Evolutionary conservation across 1,284 basidiomycete genomes (phyloP).

Genomic region (Phaffia rhodozyma): DNA sequence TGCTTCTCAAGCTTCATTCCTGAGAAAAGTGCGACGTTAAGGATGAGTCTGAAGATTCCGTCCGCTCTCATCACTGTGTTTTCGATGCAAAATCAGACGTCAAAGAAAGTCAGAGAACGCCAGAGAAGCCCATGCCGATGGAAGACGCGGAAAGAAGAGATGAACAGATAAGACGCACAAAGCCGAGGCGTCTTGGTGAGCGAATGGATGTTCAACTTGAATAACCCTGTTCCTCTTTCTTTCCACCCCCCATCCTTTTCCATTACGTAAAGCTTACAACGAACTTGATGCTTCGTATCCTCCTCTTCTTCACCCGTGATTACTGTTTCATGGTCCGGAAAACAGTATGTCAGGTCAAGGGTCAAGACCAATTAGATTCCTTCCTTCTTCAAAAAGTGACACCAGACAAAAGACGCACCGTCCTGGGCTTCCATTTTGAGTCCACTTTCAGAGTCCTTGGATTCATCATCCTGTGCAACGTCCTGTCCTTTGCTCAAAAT

Average conservation of each 20-base stretch:
- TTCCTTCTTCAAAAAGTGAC: no score
- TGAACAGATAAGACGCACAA: constrained; percentile 36
- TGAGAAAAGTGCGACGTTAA: constrained; percentile 74
- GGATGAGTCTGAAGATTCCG: constrained; percentile 68
- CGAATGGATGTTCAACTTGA: constrained; percentile 66
- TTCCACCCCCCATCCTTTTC: constrained; percentile 62
- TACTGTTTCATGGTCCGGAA: constrained; percentile 41
- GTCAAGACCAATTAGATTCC: no score
- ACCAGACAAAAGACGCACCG: no score
- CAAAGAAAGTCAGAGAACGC: not conserved
- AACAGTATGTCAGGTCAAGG: no score
- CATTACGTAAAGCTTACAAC: constrained; percentile 72
- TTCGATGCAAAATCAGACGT: not conserved
- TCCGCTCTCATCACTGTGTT: constrained; percentile 86
- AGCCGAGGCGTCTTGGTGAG: constrained; percentile 63
- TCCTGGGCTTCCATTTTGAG: no score
- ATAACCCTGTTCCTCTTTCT: constrained; percentile 69
- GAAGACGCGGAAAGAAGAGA: constrained; percentile 1
- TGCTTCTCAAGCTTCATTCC: constrained; percentile 64
- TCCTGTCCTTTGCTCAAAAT: no score
- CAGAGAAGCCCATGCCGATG: not conserved
- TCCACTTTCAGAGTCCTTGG: no score
- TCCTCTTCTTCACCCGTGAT: constrained; percentile 88
- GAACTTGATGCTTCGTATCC: constrained; percentile 65
- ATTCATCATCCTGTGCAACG: no score